Conservation (phyloP, 331 rosid species). For the Malus hybrid region DNA sequence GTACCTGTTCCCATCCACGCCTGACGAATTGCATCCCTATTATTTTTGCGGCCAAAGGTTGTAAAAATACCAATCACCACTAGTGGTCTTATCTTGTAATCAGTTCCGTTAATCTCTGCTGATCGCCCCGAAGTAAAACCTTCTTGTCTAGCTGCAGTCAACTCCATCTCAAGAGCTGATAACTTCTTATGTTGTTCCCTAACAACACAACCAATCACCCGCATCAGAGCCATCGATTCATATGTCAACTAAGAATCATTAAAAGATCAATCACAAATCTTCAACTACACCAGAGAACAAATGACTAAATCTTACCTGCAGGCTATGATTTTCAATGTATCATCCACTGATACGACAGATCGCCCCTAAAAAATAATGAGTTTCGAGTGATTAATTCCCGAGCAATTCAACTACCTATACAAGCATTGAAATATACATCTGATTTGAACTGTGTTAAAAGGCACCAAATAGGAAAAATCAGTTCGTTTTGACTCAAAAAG, state of each 20-base stretch:
- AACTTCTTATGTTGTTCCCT: constrained; percentile 92
- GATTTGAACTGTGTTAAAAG: not conserved
- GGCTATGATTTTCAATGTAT: constrained; percentile 83
- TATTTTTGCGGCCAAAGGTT: constrained; percentile 73
- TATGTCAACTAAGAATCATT: not conserved
- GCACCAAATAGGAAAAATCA: not conserved
- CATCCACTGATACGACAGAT: constrained; percentile 88
- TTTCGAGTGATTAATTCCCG: not conserved
- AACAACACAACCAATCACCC: not conserved
- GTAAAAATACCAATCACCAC: constrained; percentile 81
- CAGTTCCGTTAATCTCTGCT: constrained; percentile 51
- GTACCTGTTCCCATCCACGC: constrained; percentile 99
- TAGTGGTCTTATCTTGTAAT: constrained; percentile 56
- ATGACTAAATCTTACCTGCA: constrained; percentile 52
- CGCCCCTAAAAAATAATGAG: constrained; percentile 41
- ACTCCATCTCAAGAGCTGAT: constrained; percentile 73
- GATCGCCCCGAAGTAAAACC: constrained; percentile 54
- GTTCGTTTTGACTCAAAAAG: not conserved
- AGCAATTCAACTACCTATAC: not conserved
- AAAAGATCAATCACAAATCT: not conserved
- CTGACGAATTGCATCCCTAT: constrained; percentile 93
- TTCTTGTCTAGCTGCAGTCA: constrained; percentile 73
- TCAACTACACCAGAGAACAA: constrained; percentile 5
- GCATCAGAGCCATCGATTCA: not conserved
- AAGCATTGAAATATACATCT: not conserved